Percentiles rank a stretch among this genome's conserved stretches.
These are phyloP conservation scores for Pyronema domesticum DNA, from an alignment of 495 filamentous ascomycete species.

Conservation along the genomic window DNA sequence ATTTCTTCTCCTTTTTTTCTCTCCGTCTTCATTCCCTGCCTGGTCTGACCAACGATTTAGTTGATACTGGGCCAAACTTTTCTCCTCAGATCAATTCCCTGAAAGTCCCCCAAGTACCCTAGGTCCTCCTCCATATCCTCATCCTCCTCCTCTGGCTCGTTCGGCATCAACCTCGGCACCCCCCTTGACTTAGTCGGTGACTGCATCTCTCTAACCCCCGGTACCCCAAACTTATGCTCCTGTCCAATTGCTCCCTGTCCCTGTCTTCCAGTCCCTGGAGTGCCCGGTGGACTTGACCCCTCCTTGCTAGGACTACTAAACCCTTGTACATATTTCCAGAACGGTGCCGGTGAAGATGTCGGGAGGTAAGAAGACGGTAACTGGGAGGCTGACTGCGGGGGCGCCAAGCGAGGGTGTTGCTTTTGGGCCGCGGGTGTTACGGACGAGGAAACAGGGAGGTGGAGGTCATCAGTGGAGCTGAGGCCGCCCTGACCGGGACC, in stretches of 20 bases:
- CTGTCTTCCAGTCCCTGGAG: slow-evolving; percentile 31
- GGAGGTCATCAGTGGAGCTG: slow-evolving; percentile 32
- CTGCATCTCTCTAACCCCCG: slow-evolving; percentile 8
- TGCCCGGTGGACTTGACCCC: slow-evolving; percentile 30
- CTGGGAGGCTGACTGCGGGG: slow-evolving; percentile 68
- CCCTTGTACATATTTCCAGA: slow-evolving; percentile 75
- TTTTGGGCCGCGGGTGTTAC: slow-evolving; percentile 73
- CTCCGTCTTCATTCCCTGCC: no score
- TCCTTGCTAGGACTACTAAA: slow-evolving; percentile 51
- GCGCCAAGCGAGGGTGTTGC: slow-evolving; percentile 65
- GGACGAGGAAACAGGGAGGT: slow-evolving; percentile 40
- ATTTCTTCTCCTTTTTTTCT: no score
- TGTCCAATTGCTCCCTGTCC: slow-evolving; percentile 41
- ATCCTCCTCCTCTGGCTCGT: slow-evolving; percentile 27
- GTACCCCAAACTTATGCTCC: slow-evolving; percentile 18
- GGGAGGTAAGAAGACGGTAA: slow-evolving; percentile 89
- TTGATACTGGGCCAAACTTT: no score
- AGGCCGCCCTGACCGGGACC: background rate
- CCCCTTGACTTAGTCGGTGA: slow-evolving; percentile 1
- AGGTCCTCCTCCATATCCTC: slow-evolving; percentile 30
- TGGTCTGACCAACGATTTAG: no score
- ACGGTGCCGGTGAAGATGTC: slow-evolving; percentile 86
- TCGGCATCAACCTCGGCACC: slow-evolving; percentile 11
- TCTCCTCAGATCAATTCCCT: slow-evolving; percentile 46
- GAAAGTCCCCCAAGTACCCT: slow-evolving; percentile 41